Conservation (phyloP, 2,329 filamentous ascomycete species). For the Cryphonectria naterciae region DNA sequence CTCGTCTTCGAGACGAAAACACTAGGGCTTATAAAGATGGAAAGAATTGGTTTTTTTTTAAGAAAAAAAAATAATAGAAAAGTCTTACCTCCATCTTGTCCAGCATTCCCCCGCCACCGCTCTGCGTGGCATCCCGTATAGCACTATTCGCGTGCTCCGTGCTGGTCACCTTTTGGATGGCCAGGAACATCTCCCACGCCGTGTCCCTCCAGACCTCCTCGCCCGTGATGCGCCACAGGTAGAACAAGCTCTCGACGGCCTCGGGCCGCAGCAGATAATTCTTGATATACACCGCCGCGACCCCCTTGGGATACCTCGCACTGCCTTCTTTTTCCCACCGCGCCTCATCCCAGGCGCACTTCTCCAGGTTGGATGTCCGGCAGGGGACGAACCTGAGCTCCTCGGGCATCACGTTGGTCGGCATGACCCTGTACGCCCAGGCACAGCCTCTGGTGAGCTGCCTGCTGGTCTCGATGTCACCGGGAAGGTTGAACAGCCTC, state of each 20-base stretch:
- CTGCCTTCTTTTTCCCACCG: slow-evolving; percentile 36
- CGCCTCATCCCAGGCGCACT: slow-evolving; percentile 58
- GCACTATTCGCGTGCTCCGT: slow-evolving; percentile 49
- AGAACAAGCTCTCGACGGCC: slow-evolving; percentile 57
- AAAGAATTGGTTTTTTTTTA: too few species aligned
- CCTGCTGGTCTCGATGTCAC: slow-evolving; percentile 50
- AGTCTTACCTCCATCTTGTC: slow-evolving; percentile 48
- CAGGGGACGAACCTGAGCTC: slow-evolving; percentile 42
- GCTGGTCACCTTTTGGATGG: slow-evolving; percentile 47
- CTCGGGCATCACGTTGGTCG: slow-evolving; percentile 60
- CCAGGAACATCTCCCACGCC: slow-evolving; percentile 54
- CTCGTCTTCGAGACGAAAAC: too few species aligned
- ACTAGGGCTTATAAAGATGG: neutral
- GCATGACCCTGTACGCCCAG: slow-evolving; percentile 56
- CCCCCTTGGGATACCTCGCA: slow-evolving; percentile 54
- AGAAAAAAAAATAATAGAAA: too few species aligned
- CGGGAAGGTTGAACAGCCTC: slow-evolving; percentile 40
- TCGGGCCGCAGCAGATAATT: slow-evolving; percentile 52
- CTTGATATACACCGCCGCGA: slow-evolving; percentile 55
- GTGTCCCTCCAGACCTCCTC: slow-evolving; percentile 48
- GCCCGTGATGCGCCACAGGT: slow-evolving; percentile 56
- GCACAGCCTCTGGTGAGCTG: slow-evolving; percentile 57
- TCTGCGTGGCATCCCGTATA: slow-evolving; percentile 44
- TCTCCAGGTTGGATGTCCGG: slow-evolving; percentile 41
- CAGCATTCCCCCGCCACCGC: slow-evolving; percentile 44